Evolutionary conservation across 768 basidiomycete species (phyloP).

Genomic region (Leccinum arenicola): DNA sequence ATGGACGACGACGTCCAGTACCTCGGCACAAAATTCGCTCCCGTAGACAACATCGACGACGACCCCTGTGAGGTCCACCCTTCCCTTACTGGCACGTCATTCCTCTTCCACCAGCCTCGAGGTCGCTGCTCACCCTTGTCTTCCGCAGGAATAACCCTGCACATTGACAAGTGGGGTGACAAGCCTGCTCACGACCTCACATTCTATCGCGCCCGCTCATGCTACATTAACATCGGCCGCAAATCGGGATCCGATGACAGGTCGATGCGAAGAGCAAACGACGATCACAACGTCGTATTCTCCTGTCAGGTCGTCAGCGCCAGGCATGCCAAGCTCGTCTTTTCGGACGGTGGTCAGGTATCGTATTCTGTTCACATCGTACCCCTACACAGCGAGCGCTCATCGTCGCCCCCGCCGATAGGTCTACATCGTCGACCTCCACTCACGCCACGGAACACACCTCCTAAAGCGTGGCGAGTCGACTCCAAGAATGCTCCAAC

Average conservation of each 20-base stretch:
- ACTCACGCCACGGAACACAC: slow-evolving; percentile 78
- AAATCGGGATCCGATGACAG: slow-evolving; percentile 50
- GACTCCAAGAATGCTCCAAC: slow-evolving; percentile 44
- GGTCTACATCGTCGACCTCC: slow-evolving; percentile 69
- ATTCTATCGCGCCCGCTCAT: slow-evolving; percentile 50
- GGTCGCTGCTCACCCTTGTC: slow-evolving; percentile 9
- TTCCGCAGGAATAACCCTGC: slow-evolving; percentile 53
- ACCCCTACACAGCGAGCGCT: slow-evolving; percentile 8
- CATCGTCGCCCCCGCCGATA: slow-evolving; percentile 22
- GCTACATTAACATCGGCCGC: slow-evolving; percentile 64
- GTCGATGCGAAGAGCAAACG: slow-evolving; percentile 37
- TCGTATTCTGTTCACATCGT: slow-evolving; percentile 13
- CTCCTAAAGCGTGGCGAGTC: slow-evolving; percentile 53
- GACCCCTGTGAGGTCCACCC: slow-evolving; percentile 26
- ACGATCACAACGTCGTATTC: slow-evolving; percentile 56
- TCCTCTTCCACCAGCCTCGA: slow-evolving; percentile 10
- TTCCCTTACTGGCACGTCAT: slow-evolving; percentile 44
- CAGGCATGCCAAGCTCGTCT: slow-evolving; percentile 72
- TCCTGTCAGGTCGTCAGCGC: slow-evolving; percentile 78
- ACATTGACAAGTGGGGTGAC: slow-evolving; percentile 51
- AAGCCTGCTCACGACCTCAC: slow-evolving; percentile 44
- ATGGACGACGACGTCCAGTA: slow-evolving; percentile 64
- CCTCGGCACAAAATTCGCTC: slow-evolving; percentile 43
- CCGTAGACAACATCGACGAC: slow-evolving; percentile 27
- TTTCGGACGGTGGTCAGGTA: slow-evolving; percentile 71